phyloP scores from a whole-genome alignment of 768 basidiomycete genomes.

The Candolleomyces aberdarensis region DNA sequence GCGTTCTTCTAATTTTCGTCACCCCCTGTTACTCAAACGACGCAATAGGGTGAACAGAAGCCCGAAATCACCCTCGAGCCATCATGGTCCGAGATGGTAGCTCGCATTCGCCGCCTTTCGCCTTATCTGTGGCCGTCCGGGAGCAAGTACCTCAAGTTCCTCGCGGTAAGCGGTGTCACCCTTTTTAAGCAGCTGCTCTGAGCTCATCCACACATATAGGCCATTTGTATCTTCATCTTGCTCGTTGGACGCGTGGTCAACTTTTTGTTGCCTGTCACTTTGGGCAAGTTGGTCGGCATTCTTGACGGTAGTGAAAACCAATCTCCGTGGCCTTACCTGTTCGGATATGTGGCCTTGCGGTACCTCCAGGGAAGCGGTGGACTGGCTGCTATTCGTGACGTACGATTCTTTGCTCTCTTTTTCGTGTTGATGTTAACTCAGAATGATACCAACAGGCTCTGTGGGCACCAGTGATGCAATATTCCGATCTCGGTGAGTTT shows the following conservation, averaged over 20 bases:
- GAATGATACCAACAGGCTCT: slow-evolving; percentile 40
- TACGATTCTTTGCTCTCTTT: slow-evolving; percentile 19
- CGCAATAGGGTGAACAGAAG: slow-evolving; percentile 35
- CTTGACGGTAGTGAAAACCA: slow-evolving; percentile 44
- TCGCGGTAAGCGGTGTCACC: slow-evolving; percentile 48
- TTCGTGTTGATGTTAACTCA: background rate
- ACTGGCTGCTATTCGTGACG: slow-evolving; percentile 62
- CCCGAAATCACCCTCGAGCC: slow-evolving; percentile 60
- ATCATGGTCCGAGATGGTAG: slow-evolving; percentile 67
- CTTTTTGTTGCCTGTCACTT: slow-evolving; percentile 62
- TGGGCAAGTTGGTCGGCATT: slow-evolving; percentile 61
- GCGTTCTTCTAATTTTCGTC: slow-evolving; percentile 1
- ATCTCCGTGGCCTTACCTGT: slow-evolving; percentile 68
- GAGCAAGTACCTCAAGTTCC: slow-evolving; percentile 58
- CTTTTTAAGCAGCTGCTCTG: background rate
- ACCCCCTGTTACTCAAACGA: slow-evolving; percentile 4
- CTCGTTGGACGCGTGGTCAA: slow-evolving; percentile 77
- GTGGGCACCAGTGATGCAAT: slow-evolving; percentile 90
- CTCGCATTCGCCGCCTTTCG: slow-evolving; percentile 59
- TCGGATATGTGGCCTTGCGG: slow-evolving; percentile 64
- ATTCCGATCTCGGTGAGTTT: slow-evolving; percentile 64
- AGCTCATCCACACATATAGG: slow-evolving; percentile 30
- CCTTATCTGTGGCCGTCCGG: slow-evolving; percentile 88
- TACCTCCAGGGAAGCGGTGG: slow-evolving; percentile 80
- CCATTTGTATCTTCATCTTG: slow-evolving; percentile 67